Conservation (phyloP, 805 yeast species). For the Kluyveromyces aestuarii region DNA sequence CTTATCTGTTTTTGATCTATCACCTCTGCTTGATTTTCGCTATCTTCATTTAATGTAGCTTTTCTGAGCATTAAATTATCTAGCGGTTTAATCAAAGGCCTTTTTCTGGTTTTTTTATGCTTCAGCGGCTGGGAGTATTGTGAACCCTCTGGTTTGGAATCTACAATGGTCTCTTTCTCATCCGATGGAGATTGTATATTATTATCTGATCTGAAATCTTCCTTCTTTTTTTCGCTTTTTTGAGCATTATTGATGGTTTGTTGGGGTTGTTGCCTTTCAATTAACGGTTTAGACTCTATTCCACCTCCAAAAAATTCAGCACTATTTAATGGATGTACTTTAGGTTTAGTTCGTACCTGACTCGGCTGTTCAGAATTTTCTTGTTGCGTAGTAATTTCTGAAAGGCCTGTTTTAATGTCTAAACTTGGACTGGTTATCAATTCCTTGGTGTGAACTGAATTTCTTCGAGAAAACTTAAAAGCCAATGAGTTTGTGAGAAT, state of each 20-base stretch:
- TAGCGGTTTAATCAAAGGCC: background rate
- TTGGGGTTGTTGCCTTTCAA: background rate
- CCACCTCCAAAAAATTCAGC: conserved; percentile 35
- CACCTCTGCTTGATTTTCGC: background rate
- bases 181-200: background rate
- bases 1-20: background rate
- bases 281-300: conserved; percentile 1
- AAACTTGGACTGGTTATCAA: background rate
- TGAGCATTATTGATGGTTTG: background rate
- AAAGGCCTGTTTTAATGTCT: background rate
- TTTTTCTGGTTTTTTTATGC: background rate
- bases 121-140: background rate
- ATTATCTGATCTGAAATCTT: background rate
- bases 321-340: conserved; percentile 29
- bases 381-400: background rate
- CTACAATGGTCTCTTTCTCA: background rate
- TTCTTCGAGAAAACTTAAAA: background rate
- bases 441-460: background rate
- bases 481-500: background rate
- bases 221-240: background rate
- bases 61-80: conserved; percentile 1
- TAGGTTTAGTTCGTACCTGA: conserved; percentile 4
- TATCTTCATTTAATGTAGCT: background rate
- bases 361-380: conserved; percentile 7
- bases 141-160: background rate